Conservation (phyloP, 129 eudicot species). For the Ambrosia artemisiifolia region DNA sequence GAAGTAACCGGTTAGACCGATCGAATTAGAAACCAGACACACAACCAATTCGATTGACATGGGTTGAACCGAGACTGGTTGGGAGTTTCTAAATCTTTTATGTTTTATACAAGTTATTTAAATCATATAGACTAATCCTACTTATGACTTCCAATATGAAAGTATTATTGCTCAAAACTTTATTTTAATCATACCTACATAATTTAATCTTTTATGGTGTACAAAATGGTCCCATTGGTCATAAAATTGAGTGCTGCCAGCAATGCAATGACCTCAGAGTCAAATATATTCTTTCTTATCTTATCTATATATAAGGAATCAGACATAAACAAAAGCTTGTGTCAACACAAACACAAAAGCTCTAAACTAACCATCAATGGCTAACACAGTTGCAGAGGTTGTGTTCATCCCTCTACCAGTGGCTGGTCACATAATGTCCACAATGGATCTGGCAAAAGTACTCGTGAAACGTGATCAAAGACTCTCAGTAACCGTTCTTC, state of each 20-base stretch:
- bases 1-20: no score
- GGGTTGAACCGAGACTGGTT: no score
- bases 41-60: no score
- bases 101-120: no score
- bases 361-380: not conserved
- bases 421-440: conserved; percentile 33
- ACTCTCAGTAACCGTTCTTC: conserved; percentile 25
- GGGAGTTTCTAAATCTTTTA: no score
- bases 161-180: no score
- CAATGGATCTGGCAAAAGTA: conserved; percentile 30
- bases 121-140: no score
- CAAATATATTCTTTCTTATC: not conserved
- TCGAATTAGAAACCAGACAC: no score
- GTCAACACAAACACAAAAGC: not conserved
- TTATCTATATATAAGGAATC: not conserved
- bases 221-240: not conserved
- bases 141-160: no score
- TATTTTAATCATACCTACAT: not conserved
- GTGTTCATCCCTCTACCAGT: conserved; percentile 41
- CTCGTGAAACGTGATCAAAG: conserved; percentile 24
- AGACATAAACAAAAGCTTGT: not conserved
- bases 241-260: not conserved
- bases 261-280: not conserved
- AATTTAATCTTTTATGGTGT: not conserved
- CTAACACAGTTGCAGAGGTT: conserved; percentile 14